A percentile compares a stretch with the other conserved stretches of the same genome.
Conservation (phyloP, 306 rosid genomes). For the Fragaria nilgerrensis region DNA sequence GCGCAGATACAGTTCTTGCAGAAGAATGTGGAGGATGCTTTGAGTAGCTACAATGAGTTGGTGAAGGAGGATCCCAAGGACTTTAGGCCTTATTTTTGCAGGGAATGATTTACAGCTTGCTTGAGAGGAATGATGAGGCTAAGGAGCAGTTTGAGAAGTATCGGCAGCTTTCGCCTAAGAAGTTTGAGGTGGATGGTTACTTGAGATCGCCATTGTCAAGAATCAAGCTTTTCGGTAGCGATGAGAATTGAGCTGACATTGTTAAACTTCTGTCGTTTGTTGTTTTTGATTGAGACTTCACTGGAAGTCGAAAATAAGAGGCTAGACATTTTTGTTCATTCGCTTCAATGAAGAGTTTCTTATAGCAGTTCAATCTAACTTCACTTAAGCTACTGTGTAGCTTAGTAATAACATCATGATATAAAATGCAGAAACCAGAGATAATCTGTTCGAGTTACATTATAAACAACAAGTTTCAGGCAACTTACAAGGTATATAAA, state of each 20-base stretch:
- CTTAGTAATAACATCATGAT: neutral
- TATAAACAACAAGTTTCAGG: neutral
- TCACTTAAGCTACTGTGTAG: neutral
- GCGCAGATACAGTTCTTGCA: constrained; percentile 83
- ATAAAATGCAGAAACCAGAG: neutral
- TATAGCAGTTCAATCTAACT: neutral
- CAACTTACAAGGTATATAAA: neutral
- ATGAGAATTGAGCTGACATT: constrained; percentile 48
- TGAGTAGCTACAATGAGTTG: constrained; percentile 51
- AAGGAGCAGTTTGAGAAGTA: constrained; percentile 71
- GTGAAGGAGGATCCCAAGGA: constrained; percentile 69
- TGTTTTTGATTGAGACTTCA: neutral
- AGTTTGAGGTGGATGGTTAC: constrained; percentile 87
- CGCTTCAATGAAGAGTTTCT: neutral
- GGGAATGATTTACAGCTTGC: constrained; percentile 91
- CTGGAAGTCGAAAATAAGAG: constrained; percentile 1
- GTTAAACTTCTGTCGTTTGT: neutral
- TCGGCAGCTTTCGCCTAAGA: constrained; percentile 71
- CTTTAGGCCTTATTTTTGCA: constrained; percentile 81
- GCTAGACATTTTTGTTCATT: neutral
- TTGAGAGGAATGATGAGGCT: constrained; percentile 76
- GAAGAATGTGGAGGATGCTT: constrained; percentile 79
- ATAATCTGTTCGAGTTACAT: neutral
- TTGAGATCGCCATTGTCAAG: constrained; percentile 72
- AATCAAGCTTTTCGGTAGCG: constrained; percentile 71